phyloP scores from a whole-genome alignment of 2,329 filamentous ascomycete species.

The Talaromyces sp. region DNA sequence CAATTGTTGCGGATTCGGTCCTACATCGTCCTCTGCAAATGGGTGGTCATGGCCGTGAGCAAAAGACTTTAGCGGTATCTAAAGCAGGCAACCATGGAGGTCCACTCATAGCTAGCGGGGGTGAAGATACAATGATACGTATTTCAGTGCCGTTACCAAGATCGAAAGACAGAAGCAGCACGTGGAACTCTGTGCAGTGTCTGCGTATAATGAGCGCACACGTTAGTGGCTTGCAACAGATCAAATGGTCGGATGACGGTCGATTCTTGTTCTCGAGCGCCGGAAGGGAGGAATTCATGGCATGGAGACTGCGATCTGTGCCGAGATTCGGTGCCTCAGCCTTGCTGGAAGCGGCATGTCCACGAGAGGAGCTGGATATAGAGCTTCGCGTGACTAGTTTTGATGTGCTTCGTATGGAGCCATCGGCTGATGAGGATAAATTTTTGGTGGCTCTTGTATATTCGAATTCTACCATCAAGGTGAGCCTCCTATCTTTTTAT shows the following conservation, averaged over 20 bases:
- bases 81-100: conserved; percentile 15
- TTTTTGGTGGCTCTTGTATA: conserved; percentile 69
- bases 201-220: conserved; percentile 70
- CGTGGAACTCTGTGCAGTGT: conserved; percentile 44
- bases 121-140: conserved; percentile 71
- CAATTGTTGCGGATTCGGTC: conserved; percentile 39
- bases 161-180: conserved; percentile 10
- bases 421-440: conserved; percentile 23
- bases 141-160: conserved; percentile 50
- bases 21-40: conserved; percentile 54
- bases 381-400: conserved; percentile 83
- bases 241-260: conserved; percentile 68
- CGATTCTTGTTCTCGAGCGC: conserved; percentile 78
- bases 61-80: conserved; percentile 61
- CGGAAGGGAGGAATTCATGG: conserved; percentile 82
- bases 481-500: conserved; percentile 25
- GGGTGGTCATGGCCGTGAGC: conserved; percentile 83
- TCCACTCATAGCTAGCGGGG: conserved; percentile 61
- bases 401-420: conserved; percentile 50
- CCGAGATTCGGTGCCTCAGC: conserved; percentile 54
- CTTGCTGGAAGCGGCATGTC: conserved; percentile 51
- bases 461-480: conserved; percentile 77
- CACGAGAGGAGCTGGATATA: conserved; percentile 46
- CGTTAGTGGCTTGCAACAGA: conserved; percentile 75
- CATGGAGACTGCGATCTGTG: conserved; percentile 67